Percentiles rank a stretch among this genome's conserved stretches.
phyloP scores from a whole-genome alignment of 2,329 filamentous ascomycete species.

The Xylariaceae sp. region DNA sequence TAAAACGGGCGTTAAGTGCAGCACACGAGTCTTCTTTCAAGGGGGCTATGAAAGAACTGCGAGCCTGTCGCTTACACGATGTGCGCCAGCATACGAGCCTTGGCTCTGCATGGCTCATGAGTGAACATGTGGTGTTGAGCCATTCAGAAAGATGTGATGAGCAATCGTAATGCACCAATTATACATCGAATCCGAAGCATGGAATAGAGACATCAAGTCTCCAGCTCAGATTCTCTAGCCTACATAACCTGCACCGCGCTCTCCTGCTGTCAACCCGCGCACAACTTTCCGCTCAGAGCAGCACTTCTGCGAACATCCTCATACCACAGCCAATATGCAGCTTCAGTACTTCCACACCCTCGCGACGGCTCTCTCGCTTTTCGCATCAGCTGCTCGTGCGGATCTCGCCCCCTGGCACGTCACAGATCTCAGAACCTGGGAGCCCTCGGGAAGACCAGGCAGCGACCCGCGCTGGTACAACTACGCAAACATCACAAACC shows the following conservation, averaged over 20 bases:
- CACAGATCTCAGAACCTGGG: conserved; percentile 22
- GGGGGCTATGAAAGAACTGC: neutral
- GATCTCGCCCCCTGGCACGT: conserved; percentile 28
- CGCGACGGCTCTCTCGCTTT: neutral
- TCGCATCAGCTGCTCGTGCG: neutral
- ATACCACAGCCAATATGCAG: conserved; percentile 1
- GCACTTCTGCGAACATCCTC: neutral
- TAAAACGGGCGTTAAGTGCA: neutral
- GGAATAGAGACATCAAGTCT: too few species aligned
- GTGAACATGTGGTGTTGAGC: neutral
- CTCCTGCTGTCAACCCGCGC: neutral
- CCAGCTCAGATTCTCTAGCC: neutral
- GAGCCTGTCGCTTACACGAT: neutral
- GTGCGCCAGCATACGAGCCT: conserved; percentile 4
- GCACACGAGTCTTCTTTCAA: neutral
- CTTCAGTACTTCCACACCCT: neutral
- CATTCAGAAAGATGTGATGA: neutral
- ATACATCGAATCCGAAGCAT: too few species aligned
- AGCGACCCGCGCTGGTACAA: conserved; percentile 22
- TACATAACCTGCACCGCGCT: neutral
- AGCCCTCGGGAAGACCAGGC: conserved; percentile 28
- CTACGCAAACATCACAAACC: conserved; percentile 27
- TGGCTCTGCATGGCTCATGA: conserved; percentile 2
- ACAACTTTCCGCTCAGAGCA: too few species aligned
- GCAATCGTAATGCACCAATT: too few species aligned